These are phyloP conservation scores for Microdochium trichocladiopsis DNA, from an alignment of 2,329 filamentous ascomycete species.

Conservation along the genomic window DNA sequence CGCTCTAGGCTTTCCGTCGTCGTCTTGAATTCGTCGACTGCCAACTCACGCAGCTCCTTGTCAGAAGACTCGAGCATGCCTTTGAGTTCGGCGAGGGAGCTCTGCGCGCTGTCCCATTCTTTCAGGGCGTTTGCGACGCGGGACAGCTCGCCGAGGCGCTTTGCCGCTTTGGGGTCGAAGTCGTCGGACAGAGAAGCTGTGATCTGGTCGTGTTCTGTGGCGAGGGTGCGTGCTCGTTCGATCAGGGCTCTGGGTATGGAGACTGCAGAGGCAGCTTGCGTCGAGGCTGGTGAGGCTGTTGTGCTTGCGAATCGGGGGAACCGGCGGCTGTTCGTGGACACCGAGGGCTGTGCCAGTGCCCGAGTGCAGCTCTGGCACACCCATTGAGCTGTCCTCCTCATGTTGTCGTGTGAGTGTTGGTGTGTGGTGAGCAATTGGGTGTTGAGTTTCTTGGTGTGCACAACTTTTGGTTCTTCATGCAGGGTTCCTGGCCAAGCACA, in stretches of 20 bases:
- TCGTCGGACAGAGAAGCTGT: conserved; percentile 38
- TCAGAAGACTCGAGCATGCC: conserved; percentile 45
- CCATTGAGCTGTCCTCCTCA: conserved; percentile 33
- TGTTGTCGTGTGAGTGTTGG: background rate
- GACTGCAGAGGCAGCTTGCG: conserved; percentile 12
- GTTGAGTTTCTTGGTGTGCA: background rate
- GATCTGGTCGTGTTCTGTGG: conserved; percentile 51
- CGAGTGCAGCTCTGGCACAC: conserved; percentile 43
- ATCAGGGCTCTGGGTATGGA: conserved; percentile 46
- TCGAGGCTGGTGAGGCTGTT: conserved; percentile 12
- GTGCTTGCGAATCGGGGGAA: conserved; percentile 36
- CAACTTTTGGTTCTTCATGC: background rate
- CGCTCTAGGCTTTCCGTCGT: conserved; percentile 55
- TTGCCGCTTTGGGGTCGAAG: conserved; percentile 52
- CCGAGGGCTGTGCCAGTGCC: conserved; percentile 20
- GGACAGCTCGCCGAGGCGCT: conserved; percentile 54
- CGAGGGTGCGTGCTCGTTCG: conserved; percentile 49
- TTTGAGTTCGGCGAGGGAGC: conserved; percentile 46
- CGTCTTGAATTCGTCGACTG: conserved; percentile 71
- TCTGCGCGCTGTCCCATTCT: conserved; percentile 49
- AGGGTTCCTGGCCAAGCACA: background rate
- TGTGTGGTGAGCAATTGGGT: background rate
- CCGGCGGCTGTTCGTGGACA: conserved; percentile 5
- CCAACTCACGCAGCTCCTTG: conserved; percentile 67
- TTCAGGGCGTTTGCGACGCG: conserved; percentile 49